A percentile compares a stretch with the other conserved stretches of the same genome.
These are phyloP conservation scores for Elsinoe arachidis DNA, from an alignment of 2,329 filamentous ascomycete species.

Conservation along the genomic window DNA sequence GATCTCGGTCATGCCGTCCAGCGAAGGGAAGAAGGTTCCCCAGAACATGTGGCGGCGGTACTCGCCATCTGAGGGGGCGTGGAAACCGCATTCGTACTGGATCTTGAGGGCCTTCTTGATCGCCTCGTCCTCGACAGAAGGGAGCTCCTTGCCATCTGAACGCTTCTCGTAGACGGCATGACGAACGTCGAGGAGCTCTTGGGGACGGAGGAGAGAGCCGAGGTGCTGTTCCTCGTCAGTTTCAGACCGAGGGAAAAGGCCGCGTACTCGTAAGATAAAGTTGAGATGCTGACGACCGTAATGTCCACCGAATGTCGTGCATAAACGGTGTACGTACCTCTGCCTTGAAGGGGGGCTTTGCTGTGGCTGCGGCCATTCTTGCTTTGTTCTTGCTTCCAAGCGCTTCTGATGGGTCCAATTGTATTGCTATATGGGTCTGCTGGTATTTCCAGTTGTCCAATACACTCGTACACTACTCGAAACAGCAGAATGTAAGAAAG, in stretches of 20 bases:
- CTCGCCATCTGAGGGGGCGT: conserved; percentile 57
- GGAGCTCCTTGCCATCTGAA: conserved; percentile 44
- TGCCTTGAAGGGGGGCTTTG: conserved; percentile 54
- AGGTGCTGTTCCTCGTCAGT: conserved; percentile 11
- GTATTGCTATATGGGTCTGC: background rate
- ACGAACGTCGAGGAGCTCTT: conserved; percentile 50
- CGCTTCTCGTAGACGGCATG: conserved; percentile 45
- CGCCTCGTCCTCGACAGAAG: conserved; percentile 52
- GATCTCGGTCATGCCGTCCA: conserved; percentile 47
- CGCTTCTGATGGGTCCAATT: background rate
- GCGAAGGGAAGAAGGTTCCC: conserved; percentile 47
- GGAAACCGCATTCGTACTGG: conserved; percentile 53
- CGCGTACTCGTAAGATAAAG: background rate
- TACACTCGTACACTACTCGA: background rate
- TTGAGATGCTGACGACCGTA: background rate
- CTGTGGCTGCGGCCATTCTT: background rate
- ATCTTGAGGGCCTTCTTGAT: conserved; percentile 55
- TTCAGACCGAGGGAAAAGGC: background rate
- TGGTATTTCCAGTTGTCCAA: background rate
- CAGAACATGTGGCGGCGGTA: conserved; percentile 49
- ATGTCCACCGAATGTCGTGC: background rate
- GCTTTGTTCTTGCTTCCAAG: background rate
- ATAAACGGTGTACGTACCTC: conserved; percentile 32
- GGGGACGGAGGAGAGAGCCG: conserved; percentile 53
- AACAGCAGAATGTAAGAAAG: background rate